A percentile compares a stretch with the other conserved stretches of the same genome.
Conservation (phyloP, 2,329 filamentous ascomycete genomes). For the Chaetomium strumarium region DNA sequence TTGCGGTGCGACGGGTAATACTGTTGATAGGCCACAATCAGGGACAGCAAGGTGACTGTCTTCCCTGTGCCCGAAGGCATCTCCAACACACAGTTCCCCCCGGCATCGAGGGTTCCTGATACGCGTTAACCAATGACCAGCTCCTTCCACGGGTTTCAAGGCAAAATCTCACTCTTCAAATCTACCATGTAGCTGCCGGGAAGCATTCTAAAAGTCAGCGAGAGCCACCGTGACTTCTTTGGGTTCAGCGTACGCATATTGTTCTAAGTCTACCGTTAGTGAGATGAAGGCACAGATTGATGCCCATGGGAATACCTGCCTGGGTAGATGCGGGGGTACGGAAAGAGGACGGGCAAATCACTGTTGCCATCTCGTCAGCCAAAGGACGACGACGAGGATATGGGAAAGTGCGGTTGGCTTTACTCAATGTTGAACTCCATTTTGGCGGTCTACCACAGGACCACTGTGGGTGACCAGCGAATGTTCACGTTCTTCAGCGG, state of each 20-base stretch:
- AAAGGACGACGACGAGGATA: background rate
- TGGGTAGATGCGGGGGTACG: conserved; percentile 55
- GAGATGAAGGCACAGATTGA: background rate
- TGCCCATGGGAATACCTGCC: conserved; percentile 31
- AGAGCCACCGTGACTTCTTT: background rate
- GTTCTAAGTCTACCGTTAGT: conserved; percentile 22
- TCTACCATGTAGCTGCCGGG: conserved; percentile 49
- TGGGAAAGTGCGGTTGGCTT: conserved; percentile 7
- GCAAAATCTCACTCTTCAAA: conserved; percentile 42
- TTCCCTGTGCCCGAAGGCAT: conserved; percentile 99
- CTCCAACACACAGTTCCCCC: conserved; percentile 92
- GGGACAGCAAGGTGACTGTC: conserved; percentile 87
- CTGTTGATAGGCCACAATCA: conserved; percentile 96
- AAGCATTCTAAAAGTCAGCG: conserved; percentile 11
- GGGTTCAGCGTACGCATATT: conserved; percentile 26
- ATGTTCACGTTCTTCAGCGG: too few species aligned
- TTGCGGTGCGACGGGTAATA: conserved; percentile 90
- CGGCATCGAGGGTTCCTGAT: conserved; percentile 75
- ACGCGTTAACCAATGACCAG: conserved; percentile 5
- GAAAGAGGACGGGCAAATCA: conserved; percentile 52
- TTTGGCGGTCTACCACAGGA: conserved; percentile 22
- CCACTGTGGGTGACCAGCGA: background rate
- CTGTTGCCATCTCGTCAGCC: conserved; percentile 29
- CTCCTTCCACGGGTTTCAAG: background rate
- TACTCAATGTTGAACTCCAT: conserved; percentile 52